Evolutionary conservation across 2,329 filamentous ascomycete species (phyloP).

Genomic region (Amesomyces nigricolor): DNA sequence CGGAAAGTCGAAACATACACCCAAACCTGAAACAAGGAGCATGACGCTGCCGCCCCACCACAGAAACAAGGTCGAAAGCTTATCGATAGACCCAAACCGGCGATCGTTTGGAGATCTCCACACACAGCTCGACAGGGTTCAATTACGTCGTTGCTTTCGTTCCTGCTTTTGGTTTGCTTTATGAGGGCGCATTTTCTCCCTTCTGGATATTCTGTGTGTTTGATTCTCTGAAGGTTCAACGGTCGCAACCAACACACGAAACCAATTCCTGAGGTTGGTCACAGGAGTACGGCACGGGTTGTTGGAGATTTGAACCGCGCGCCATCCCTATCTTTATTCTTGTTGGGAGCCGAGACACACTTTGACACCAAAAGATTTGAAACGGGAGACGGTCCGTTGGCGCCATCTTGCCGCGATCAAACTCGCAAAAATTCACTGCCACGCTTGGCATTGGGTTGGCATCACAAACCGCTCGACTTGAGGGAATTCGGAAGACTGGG

Average conservation of each 20-base stretch:
- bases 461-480: constrained; percentile 1
- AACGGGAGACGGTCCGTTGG: background rate
- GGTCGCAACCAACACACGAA: too few species aligned
- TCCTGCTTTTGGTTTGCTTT: background rate
- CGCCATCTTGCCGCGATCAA: background rate
- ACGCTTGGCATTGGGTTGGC: constrained; percentile 15
- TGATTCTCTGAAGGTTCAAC: too few species aligned
- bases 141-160: background rate
- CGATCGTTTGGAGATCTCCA: background rate
- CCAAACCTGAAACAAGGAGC: too few species aligned
- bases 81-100: background rate
- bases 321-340: too few species aligned
- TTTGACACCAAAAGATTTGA: background rate
- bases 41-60: background rate
- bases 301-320: too few species aligned
- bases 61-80: background rate
- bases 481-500: background rate
- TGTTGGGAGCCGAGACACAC: too few species aligned
- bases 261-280: too few species aligned
- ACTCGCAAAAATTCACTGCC: constrained; percentile 9
- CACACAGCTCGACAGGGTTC: background rate
- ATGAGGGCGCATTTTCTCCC: too few species aligned
- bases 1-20: too few species aligned
- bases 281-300: too few species aligned
- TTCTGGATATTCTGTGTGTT: too few species aligned